phyloP scores from a whole-genome alignment of 2,329 filamentous ascomycete species.

The Amylocarpus encephaloides region DNA sequence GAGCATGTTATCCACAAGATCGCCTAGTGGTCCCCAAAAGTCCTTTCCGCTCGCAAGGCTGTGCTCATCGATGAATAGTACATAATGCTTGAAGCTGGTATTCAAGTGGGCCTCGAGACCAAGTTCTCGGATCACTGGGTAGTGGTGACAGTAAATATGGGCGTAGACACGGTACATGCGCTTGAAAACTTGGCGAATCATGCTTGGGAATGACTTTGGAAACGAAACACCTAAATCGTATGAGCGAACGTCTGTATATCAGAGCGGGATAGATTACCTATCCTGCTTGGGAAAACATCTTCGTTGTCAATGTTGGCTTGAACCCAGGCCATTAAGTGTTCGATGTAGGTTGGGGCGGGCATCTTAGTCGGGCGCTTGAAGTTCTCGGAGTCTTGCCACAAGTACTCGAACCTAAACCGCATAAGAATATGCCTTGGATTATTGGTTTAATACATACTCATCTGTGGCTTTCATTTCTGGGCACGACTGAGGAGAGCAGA shows the following conservation, averaged over 20 bases:
- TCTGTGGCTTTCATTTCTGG: conserved; percentile 99
- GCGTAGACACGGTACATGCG: conserved; percentile 97
- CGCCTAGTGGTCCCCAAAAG: conserved; percentile 92
- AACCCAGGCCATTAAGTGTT: conserved; percentile 96
- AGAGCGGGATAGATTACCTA: conserved; percentile 53
- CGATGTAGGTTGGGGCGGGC: conserved; percentile 94
- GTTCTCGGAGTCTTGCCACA: conserved; percentile 94
- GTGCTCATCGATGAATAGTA: conserved; percentile 97
- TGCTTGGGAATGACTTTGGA: conserved; percentile 80
- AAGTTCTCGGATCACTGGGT: conserved; percentile 90
- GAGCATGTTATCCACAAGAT: conserved; percentile 96
- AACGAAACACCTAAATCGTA: conserved; percentile 70
- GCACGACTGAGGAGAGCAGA: conserved; percentile 94
- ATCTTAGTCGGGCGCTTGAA: conserved; percentile 98
- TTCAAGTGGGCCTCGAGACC: conserved; percentile 96
- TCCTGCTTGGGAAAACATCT: conserved; percentile 86
- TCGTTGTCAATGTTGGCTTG: conserved; percentile 95
- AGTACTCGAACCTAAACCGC: conserved; percentile 79
- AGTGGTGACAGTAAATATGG: conserved; percentile 99
- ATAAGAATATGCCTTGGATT: conserved; percentile 2
- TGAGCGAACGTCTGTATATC: conserved; percentile 2
- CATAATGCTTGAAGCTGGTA: conserved; percentile 99
- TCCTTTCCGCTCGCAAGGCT: conserved; percentile 86
- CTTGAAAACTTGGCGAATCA: conserved; percentile 96
- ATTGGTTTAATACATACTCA: conserved; percentile 54